Base-by-base conservation (phyloP, 768 basidiomycete species). In the Dentipellis fragilis region DNA sequence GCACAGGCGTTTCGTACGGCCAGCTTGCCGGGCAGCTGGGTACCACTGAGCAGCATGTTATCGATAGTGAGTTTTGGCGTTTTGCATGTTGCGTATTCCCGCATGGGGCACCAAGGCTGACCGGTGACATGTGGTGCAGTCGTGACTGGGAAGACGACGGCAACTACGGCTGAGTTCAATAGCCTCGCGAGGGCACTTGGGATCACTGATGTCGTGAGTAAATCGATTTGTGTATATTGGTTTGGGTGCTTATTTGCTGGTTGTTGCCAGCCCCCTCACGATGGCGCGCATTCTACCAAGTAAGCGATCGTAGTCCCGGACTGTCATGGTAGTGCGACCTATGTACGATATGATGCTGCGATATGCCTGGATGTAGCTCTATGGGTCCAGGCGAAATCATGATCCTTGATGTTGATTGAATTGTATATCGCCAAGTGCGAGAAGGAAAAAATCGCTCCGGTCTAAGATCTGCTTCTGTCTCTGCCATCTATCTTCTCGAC, bases 151-250 rank as follows among this genome's bases (percentile, higher is more conserved):
- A 59, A 17, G 0, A 38, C 12, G 4, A 75, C 62, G 56, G 75
- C 84, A 12, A 78, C 77, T 9, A 58, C 67, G 8, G 56, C 61
- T 0, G 84, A 85, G 60, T 84, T 82, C 67, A 65, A 70, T 37
- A 64, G 65, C 22, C 70, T 86, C 56, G 77, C 80, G 0, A 9
- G 10, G 0, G 74, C 63, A 3, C 69, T 85, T 19, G 68, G 64
- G 16, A 73, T 84, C 61, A 61, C 66, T 22, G 58, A 48, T 35
- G 38, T 63, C 9, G 79, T 79, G 56, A 56, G 70, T 59, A 17
- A 10, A 16, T 17, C 10, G 40, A 17, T 48, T 21, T 46, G 59
- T 34, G 23, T 39, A 14, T 37, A 23, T 19, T 50, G 2, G 35
- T 2, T 5, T 52, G 21, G 16, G 19, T n/a, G 36, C 23, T 47